Evolutionary conservation across 768 basidiomycete genomes (phyloP), one percentile per base, ranked within the genome.

Genomic region (Fomitopsis pulvina): DNA sequence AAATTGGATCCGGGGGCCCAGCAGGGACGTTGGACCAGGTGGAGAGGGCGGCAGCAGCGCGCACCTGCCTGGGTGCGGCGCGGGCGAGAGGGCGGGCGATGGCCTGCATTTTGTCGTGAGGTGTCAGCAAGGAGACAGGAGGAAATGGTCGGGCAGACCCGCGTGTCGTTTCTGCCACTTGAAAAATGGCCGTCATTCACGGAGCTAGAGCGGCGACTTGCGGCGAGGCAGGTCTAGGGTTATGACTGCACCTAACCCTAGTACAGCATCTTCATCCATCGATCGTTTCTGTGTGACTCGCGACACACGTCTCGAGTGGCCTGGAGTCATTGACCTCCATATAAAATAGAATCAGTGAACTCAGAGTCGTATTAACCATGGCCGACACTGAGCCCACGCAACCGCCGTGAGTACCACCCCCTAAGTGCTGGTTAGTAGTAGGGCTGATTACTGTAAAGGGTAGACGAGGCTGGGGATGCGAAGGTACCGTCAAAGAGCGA

Each of bases 1-100:
- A 84, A 71, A 95, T 95, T 45, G 92, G 82, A 66, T 95, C 92
- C 22, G 92, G 92, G 55, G 92, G 92, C 25, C 92, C 92, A 24
- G 87, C 85, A 43, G 83, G 80, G 51, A 95, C 90, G 51, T 77
- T 68, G 43, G 85, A 78, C 92, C 92, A 95, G 20, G 79, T 80
- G 11, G 89, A 92, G 50, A 83, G 51, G 60, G 76, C 60, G 44
- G 75, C 68, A 59, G 59, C 53, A 46, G 60, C 56, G 48, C 66
- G 67, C 48, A 68, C 56, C 58, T 68, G 64, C 58, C 71, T 64
- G 48, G 71, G 68, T 41, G 74, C 66, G 44, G 78, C 77, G 66
- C 83, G 81, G 48, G 73, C 67, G 56, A 79, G 56, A 53, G 75
- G 60, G 44, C 66, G 66, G 52, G 62, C 48, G 45, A 66, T 60